A percentile compares a stretch with the other conserved stretches of the same genome.
These are phyloP conservation scores for Salix arbutifolia DNA, from an alignment of 345 rosid species.

Conservation along the genomic window DNA sequence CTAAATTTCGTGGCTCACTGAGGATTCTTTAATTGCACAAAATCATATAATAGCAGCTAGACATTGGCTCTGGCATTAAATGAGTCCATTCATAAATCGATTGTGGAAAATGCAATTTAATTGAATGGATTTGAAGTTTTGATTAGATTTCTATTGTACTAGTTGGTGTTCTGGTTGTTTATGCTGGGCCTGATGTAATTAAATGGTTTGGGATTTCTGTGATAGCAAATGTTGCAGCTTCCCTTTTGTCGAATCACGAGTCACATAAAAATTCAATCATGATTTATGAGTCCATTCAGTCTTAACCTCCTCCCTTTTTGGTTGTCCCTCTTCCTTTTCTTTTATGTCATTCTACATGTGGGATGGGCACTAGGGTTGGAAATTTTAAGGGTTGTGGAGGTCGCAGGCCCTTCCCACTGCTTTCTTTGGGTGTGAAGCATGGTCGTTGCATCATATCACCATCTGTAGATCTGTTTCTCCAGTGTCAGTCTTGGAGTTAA, in stretches of 20 bases:
- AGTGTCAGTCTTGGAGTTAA: neutral
- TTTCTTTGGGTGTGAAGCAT: neutral
- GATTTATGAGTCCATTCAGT: neutral
- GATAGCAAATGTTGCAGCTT: neutral
- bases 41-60: neutral
- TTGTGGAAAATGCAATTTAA: neutral
- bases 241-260: neutral
- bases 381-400: neutral
- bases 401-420: neutral
- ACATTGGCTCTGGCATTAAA: neutral
- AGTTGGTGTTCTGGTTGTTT: neutral
- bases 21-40: neutral
- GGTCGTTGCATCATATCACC: neutral
- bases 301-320: neutral
- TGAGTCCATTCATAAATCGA: neutral
- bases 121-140: neutral
- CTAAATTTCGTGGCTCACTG: neutral
- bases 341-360: neutral
- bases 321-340: neutral
- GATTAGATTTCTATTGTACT: neutral
- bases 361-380: neutral
- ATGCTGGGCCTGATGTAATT: neutral
- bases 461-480: neutral
- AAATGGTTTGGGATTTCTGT: neutral
- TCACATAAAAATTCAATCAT: neutral